Percentiles rank a stretch among this genome's conserved stretches.
Conservation (phyloP, 83 land plant genomes). For the Larix sibirica region DNA sequence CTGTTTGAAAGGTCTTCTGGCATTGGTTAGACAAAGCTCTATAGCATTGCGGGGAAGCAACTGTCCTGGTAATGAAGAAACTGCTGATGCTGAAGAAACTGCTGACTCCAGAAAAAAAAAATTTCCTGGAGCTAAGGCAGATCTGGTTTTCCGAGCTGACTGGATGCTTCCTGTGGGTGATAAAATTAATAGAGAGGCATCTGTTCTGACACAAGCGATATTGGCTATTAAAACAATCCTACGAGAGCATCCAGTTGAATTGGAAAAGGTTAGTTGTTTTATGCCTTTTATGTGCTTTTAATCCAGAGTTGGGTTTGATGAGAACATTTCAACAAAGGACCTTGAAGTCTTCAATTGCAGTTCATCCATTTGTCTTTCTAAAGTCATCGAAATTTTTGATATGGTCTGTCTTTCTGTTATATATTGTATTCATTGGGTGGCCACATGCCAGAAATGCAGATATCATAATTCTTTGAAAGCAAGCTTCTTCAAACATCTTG, state of each 20-base stretch:
- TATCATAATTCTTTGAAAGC: no score
- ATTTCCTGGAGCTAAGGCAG: constrained; percentile 14
- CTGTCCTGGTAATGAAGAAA: background rate
- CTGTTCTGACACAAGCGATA: constrained; percentile 83
- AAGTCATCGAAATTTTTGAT: background rate
- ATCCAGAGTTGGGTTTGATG: background rate
- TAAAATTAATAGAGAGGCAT: constrained; percentile 46
- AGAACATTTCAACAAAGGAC: background rate
- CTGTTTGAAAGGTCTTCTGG: constrained; percentile 76
- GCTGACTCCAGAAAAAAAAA: background rate
- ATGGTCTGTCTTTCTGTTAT: background rate
- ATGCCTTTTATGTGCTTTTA: background rate
- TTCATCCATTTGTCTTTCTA: background rate
- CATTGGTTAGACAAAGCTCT: constrained; percentile 46
- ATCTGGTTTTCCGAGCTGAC: background rate
- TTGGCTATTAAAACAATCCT: constrained; percentile 78
- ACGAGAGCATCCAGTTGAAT: constrained; percentile 57
- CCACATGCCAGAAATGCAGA: no score
- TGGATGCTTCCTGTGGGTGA: background rate
- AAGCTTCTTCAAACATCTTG: background rate
- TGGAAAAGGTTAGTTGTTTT: constrained; percentile 67
- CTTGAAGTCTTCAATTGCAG: background rate
- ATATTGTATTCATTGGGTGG: background rate
- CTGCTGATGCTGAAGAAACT: background rate
- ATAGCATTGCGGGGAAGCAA: background rate